Evolutionary conservation across 257 asterid genomes (phyloP), one percentile per base, ranked within the genome.

Genomic region (Solanum pimpinellifolium): DNA sequence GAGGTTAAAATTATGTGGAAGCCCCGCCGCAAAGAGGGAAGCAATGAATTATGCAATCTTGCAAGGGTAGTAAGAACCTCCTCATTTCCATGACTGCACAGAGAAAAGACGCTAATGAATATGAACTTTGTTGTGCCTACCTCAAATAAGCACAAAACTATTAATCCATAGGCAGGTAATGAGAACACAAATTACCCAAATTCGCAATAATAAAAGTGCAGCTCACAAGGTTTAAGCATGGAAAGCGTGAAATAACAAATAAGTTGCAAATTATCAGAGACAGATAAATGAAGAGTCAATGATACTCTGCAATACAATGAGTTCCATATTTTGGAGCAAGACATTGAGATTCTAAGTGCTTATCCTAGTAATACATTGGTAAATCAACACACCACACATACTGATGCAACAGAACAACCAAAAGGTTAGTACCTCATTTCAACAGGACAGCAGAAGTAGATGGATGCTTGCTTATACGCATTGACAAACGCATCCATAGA

Each of bases 401-500:
- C 39, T 77, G 37, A 27, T 25, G 33, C 62, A 29, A 29, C 35
- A 39, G 16, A 47, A 85, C 78, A 70, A 83, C 49, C 66, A 81
- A 18, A 83, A 87, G 80, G 37, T 85, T 65, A 78, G 84, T 91
- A 97, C 99, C 99, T 93, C 89, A 89, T 91, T 83, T 94, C 96
- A 88, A 94, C 95, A 7, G 95, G 96, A 86, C 96, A 94, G 83
- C 93, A 88, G 91, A 97, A 94, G 91, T 89, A 93, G 89, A 94
- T 85, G 84, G 98, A 97, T 74, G 99, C 95, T 85, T 86, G 94
- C 87, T 94, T 93, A 90, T 95, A 92, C 81, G 97, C 97, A 89
- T 85, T 91, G 87, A 95, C 93, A 88, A 95, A 95, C 65, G 96
- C 94, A 88, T 95, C 99, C 93, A 97, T 88, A 65, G 98, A 91